These are phyloP conservation scores for Penicillium alfredii DNA, from an alignment of 495 filamentous ascomycete genomes.

Conservation along the genomic window DNA sequence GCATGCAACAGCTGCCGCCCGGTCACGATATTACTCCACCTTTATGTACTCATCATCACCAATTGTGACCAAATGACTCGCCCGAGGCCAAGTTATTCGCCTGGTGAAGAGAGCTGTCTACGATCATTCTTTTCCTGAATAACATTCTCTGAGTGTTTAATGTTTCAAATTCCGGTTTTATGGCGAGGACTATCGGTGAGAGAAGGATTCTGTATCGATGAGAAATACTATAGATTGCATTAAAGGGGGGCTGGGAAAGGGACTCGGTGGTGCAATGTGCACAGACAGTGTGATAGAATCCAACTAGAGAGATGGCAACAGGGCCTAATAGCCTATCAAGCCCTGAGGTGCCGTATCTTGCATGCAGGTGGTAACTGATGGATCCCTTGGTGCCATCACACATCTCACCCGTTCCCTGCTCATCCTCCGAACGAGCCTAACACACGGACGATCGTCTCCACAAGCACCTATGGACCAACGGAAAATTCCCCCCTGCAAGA, in stretches of 20 bases:
- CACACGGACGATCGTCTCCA: conserved; percentile 1
- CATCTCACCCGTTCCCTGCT: not conserved
- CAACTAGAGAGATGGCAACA: conserved; percentile 2
- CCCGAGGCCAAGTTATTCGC: not conserved
- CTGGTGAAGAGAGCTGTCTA: too few species aligned
- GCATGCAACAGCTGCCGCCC: conserved; percentile 9
- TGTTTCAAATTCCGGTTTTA: too few species aligned
- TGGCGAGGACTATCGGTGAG: not conserved
- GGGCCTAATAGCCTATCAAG: not conserved
- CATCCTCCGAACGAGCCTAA: not conserved
- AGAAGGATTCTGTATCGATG: too few species aligned
- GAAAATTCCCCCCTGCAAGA: conserved; percentile 2
- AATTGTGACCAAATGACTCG: not conserved
- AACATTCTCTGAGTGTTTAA: too few species aligned
- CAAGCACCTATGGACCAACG: not conserved
- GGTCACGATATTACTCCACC: conserved; percentile 1
- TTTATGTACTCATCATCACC: not conserved
- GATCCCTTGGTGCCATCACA: not conserved
- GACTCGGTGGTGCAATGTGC: not conserved
- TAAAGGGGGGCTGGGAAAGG: too few species aligned
- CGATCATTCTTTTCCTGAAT: too few species aligned
- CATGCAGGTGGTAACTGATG: not conserved
- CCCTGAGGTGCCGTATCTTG: not conserved
- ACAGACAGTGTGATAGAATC: conserved; percentile 5
- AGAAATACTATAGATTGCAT: too few species aligned